A percentile compares a stretch with the other conserved stretches of the same genome.
phyloP scores from a whole-genome alignment of 2,329 filamentous ascomycete species.

The Colletotrichum gloeosporioides region DNA sequence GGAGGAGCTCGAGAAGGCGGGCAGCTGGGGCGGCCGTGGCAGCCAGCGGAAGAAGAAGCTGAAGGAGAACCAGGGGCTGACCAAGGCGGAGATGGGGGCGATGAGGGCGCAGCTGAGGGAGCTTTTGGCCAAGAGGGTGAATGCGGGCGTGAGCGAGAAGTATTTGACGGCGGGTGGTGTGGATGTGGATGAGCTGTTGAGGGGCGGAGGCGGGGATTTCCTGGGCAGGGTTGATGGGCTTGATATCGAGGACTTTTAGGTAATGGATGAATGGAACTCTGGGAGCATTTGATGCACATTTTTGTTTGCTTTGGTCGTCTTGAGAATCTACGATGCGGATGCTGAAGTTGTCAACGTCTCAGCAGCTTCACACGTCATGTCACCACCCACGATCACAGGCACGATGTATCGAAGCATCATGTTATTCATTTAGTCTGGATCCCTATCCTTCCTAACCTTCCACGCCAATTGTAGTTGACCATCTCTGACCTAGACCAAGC shows the following conservation, averaged over 20 bases:
- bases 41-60: constrained; percentile 77
- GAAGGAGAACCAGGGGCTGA: constrained; percentile 68
- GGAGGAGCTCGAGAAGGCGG: constrained; percentile 77
- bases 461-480: not conserved
- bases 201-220: constrained; percentile 70
- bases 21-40: constrained; percentile 71
- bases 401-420: not conserved
- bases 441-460: not conserved
- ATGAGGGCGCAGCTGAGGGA: constrained; percentile 75
- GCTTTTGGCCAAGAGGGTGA: constrained; percentile 75
- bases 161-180: constrained; percentile 86
- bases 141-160: constrained; percentile 84
- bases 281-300: not conserved
- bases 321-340: too few species aligned
- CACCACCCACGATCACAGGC: not conserved
- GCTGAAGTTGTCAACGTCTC: not conserved
- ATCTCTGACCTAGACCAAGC: not conserved
- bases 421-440: not conserved
- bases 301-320: not conserved
- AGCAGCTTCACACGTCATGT: not conserved
- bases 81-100: constrained; percentile 75
- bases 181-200: constrained; percentile 76
- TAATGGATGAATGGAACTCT: not conserved
- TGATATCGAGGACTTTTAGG: constrained; percentile 38
- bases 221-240: constrained; percentile 57